Evolutionary conservation across 2,329 filamentous ascomycete species (phyloP), one percentile per base, ranked within the genome.

Genomic region (Penicillium oxalicum): DNA sequence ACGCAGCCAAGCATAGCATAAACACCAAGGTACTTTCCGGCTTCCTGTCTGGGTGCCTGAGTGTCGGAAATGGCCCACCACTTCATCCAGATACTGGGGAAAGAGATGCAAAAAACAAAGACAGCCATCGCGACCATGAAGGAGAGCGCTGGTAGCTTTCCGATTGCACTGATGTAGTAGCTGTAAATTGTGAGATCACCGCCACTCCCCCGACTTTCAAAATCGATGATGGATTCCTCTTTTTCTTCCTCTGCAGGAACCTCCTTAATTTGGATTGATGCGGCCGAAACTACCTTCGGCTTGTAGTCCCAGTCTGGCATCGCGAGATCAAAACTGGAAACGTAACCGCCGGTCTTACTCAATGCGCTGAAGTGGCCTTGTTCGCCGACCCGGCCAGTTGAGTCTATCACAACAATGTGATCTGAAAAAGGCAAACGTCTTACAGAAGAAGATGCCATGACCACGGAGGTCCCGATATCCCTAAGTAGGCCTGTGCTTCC

Each of bases 401-500:
- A 53, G 33, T 68, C 62, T 28, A 75, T 59, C 4, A 66, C 67
- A 26, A 75, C 55, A 40, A 75, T 70, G 33, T 72, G 62, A 51
- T 76, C 72, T 4, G 67, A 63, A 49, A 68, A 71, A 6, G 70
- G 66, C 12, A 74, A 62, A 37, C 70, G 69, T 47, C 70, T 71
- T 7, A 66, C 61, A 24, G 68, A 66, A 13, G 67, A 69, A 18
- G 70, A 69, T 7, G 67, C 65, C 32, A 74, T 52, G 7, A 75
- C 62, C 7, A 74, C 61, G 0, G 70, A 73, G 4, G 66, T 58
- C 29, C 65, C 61, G 40, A 67, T 66, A 37, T 67, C 62, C 27
- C 71, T 67, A 1, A 79, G 57, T 5, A 77, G 60, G 9, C 76
- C 76, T n/a, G 73, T 60, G 9, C 58, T 59, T 2, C 75, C 74